These are phyloP conservation scores for Bipolaris cookei DNA, from an alignment of 2,329 filamentous ascomycete species.

Conservation along the genomic window DNA sequence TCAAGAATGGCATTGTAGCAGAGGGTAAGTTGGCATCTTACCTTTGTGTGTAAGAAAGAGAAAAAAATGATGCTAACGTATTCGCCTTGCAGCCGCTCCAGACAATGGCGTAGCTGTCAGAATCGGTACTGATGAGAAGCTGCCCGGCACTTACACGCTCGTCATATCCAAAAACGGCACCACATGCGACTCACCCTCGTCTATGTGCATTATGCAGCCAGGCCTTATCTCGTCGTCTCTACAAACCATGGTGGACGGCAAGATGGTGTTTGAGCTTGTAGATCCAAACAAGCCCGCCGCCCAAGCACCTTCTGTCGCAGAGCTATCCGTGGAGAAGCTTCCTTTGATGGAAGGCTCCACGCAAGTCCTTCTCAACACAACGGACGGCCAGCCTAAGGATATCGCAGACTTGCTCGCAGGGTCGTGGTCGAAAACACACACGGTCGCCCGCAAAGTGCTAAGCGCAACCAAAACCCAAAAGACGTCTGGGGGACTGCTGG, in stretches of 20 bases:
- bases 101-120: not conserved
- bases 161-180: not conserved
- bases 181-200: not conserved
- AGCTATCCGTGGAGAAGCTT: not conserved
- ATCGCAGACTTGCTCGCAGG: not conserved
- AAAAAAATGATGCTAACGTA: not conserved
- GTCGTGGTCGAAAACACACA: not conserved
- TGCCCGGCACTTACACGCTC: constrained; percentile 2
- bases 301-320: not conserved
- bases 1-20: not conserved
- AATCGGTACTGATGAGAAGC: not conserved
- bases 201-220: not conserved
- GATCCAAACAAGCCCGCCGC: constrained; percentile 1
- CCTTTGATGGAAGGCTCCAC: constrained; percentile 1
- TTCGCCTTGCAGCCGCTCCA: not conserved
- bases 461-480: not conserved
- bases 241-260: not conserved
- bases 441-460: not conserved
- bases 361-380: constrained; percentile 4
- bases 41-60: not conserved
- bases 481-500: not conserved
- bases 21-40: constrained; percentile 1
- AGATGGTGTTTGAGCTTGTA: constrained; percentile 2
- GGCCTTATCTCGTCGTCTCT: constrained; percentile 1
- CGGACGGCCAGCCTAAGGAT: not conserved